Evolutionary conservation across 1,284 basidiomycete genomes (phyloP).

Genomic region (Kalmanozyma brasiliensis): DNA sequence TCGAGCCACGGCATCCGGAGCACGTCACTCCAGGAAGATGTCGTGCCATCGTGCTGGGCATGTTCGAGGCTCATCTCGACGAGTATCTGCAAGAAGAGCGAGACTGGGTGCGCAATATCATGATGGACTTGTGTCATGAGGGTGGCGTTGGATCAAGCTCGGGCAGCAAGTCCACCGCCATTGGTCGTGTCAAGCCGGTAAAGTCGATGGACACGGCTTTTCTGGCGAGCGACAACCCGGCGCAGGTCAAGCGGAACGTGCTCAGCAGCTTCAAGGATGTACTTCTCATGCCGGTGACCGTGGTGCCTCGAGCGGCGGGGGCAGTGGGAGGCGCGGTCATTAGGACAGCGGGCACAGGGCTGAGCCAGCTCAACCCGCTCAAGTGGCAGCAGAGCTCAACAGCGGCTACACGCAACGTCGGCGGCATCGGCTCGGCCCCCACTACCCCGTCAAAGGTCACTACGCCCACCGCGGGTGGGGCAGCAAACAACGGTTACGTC

Average conservation of each 20-base stretch:
- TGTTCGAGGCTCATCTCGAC: conserved; percentile 95
- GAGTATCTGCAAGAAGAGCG: conserved; percentile 95
- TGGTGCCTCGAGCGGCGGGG: conserved; percentile 85
- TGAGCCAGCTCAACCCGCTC: conserved; percentile 54
- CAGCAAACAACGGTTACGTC: conserved; percentile 49
- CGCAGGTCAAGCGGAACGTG: conserved; percentile 89
- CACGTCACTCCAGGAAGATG: conserved; percentile 71
- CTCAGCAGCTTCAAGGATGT: conserved; percentile 90
- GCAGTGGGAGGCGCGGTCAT: conserved; percentile 70
- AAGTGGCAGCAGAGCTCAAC: conserved; percentile 48
- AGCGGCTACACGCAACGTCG: conserved; percentile 13
- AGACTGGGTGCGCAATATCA: conserved; percentile 79
- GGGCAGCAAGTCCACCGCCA: conserved; percentile 57
- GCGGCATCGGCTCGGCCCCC: conserved; percentile 6
- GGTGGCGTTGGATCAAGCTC: conserved; percentile 77
- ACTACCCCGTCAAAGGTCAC: conserved; percentile 15
- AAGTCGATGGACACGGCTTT: conserved; percentile 72
- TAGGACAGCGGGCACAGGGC: conserved; percentile 50
- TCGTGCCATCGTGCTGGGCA: conserved; percentile 83
- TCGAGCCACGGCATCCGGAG: conserved; percentile 54
- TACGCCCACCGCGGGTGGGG: conserved; percentile 8
- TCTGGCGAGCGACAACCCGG: conserved; percentile 85
- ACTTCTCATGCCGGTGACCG: conserved; percentile 90
- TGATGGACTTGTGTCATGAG: conserved; percentile 79
- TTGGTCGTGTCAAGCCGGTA: conserved; percentile 4